Percentiles rank a stretch among this genome's conserved stretches.
phyloP scores from a whole-genome alignment of 805 yeast genomes.

The Wickerhamiella dianesei region DNA sequence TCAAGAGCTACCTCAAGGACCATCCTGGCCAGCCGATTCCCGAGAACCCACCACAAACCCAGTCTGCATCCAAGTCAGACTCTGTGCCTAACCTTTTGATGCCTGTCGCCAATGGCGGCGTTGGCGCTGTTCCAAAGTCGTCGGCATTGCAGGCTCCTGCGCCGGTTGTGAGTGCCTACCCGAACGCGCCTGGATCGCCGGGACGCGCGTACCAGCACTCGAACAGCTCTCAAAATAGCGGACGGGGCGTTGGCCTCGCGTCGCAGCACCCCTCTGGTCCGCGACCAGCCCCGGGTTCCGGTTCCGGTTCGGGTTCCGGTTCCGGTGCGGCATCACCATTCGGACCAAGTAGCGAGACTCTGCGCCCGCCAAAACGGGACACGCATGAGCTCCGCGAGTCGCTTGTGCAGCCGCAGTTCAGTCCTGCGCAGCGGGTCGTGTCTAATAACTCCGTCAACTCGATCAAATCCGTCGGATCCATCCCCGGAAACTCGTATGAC shows the following conservation, averaged over 20 bases:
- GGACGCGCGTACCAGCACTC: background rate
- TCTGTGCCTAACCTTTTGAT: background rate
- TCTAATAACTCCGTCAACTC: background rate
- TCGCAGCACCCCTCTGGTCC: slow-evolving; percentile 12
- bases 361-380: background rate
- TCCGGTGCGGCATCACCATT: background rate
- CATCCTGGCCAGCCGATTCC: background rate
- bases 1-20: slow-evolving; percentile 17
- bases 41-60: too few species aligned
- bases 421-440: background rate
- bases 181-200: slow-evolving; percentile 12
- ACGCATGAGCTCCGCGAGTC: background rate
- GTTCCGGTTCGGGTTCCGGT: background rate
- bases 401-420: background rate
- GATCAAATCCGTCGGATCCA: background rate
- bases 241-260: background rate
- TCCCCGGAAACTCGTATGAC: background rate
- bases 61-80: too few species aligned
- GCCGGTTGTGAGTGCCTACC: slow-evolving; percentile 9
- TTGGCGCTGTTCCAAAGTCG: too few species aligned
- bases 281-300: slow-evolving; percentile 8
- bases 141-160: slow-evolving; percentile 7
- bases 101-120: too few species aligned
- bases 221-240: background rate
- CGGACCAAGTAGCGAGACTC: background rate